phyloP scores from a whole-genome alignment of 1,284 basidiomycete species.

The Kalmanozyma brasiliensis region DNA sequence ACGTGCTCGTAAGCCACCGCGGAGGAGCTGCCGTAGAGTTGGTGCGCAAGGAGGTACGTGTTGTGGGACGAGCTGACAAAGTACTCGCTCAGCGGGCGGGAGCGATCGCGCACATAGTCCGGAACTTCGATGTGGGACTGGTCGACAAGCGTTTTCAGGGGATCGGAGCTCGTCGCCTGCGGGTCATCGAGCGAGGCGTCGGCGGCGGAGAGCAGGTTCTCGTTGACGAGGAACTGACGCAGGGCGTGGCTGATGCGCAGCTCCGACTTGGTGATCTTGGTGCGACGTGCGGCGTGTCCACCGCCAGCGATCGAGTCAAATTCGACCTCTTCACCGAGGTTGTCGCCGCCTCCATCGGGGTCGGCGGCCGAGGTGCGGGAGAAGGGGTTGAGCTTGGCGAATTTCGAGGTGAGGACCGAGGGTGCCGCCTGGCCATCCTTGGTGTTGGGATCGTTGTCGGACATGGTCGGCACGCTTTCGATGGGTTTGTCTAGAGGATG shows the following conservation, averaged over 20 bases:
- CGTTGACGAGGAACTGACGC: conserved; percentile 42
- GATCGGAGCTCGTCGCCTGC: conserved; percentile 13
- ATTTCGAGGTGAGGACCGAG: conserved; percentile 47
- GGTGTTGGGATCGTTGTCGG: conserved; percentile 36
- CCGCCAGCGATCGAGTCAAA: conserved; percentile 57
- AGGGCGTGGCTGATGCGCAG: conserved; percentile 56
- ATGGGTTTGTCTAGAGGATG: background rate
- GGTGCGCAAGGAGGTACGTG: conserved; percentile 75
- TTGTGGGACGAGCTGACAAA: conserved; percentile 71
- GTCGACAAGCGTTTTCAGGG: conserved; percentile 45
- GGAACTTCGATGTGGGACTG: conserved; percentile 55
- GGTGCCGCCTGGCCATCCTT: conserved; percentile 40
- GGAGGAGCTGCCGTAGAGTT: conserved; percentile 74
- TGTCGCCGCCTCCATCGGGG: conserved; percentile 51
- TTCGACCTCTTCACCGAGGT: conserved; percentile 57
- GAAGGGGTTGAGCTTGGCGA: conserved; percentile 58
- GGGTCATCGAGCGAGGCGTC: conserved; percentile 35
- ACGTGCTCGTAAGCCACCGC: conserved; percentile 74
- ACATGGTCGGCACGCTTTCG: conserved; percentile 12
- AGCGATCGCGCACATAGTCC: conserved; percentile 47
- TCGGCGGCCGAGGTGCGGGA: conserved; percentile 37
- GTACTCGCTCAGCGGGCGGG: conserved; percentile 55
- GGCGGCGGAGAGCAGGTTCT: conserved; percentile 33
- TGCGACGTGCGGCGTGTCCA: conserved; percentile 53
- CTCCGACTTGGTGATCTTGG: conserved; percentile 50